These are phyloP conservation scores for Globisporangium camurandrum DNA, from an alignment of 352 stramenopile species.

Conservation along the genomic window DNA sequence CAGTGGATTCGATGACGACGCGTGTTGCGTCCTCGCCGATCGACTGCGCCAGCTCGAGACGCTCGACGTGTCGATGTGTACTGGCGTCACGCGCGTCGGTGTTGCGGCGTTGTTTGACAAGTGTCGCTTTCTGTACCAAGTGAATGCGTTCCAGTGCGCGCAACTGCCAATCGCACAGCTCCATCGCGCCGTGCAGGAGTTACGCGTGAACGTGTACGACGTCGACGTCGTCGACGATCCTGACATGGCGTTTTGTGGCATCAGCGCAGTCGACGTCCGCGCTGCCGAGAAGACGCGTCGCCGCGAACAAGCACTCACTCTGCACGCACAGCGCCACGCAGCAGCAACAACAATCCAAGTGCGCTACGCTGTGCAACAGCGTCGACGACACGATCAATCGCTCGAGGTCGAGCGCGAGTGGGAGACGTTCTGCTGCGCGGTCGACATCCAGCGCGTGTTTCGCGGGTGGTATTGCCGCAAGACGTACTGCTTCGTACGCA, in stretches of 20 bases:
- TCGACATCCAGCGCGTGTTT: conserved; percentile 56
- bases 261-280: conserved; percentile 30
- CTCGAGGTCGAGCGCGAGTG: conserved; percentile 23
- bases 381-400: conserved; percentile 16
- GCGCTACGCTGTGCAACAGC: conserved; percentile 25
- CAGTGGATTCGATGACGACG: conserved; percentile 20
- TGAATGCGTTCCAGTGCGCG: conserved; percentile 42
- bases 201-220: conserved; percentile 23
- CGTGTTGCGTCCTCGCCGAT: conserved; percentile 19
- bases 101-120: conserved; percentile 22
- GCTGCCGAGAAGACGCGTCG: conserved; percentile 23
- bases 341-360: conserved; percentile 37
- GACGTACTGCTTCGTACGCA: conserved; percentile 29
- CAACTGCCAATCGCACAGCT: conserved; percentile 22
- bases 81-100: conserved; percentile 17
- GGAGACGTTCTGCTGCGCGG: conserved; percentile 36
- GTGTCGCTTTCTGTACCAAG: conserved; percentile 31
- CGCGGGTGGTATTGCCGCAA: conserved; percentile 33
- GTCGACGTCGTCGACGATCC: conserved; percentile 52
- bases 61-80: conserved; percentile 30
- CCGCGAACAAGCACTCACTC: conserved; percentile 21
- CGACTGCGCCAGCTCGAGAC: conserved; percentile 29
- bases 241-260: conserved; percentile 26
- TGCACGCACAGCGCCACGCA: conserved; percentile 14
- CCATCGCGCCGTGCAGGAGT: conserved; percentile 12